Percentiles rank a stretch among this genome's conserved stretches.
Evolutionary conservation across 345 rosid species (phyloP).

Genomic region (Populus nigra): DNA sequence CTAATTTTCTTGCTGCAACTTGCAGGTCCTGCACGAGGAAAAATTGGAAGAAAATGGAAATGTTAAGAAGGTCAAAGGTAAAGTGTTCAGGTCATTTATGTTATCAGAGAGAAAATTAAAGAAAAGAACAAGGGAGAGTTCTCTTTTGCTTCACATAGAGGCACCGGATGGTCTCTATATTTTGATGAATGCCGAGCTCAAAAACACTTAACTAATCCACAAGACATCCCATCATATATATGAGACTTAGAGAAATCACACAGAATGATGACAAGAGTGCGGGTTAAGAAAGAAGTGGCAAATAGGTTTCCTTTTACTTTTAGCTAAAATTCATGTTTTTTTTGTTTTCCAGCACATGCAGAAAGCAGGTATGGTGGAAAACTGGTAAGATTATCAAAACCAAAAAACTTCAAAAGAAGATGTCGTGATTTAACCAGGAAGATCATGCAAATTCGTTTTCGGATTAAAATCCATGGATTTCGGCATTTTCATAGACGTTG

Average conservation of each 20-base stretch:
- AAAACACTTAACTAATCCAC: not conserved
- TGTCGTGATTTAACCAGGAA: conserved; percentile 44
- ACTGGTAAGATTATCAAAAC: conserved; percentile 37
- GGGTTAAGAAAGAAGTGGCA: not conserved
- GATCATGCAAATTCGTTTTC: conserved; percentile 53
- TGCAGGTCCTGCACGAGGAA: conserved; percentile 55
- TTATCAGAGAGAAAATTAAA: not conserved
- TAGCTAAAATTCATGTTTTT: not conserved
- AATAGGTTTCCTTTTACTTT: not conserved
- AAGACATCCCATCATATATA: not conserved
- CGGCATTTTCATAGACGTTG: conserved; percentile 51
- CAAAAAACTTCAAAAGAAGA: conserved; percentile 43
- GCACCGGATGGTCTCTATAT: not conserved
- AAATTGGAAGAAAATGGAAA: conserved; percentile 38
- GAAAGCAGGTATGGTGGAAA: conserved; percentile 37
- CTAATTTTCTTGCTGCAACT: conserved; percentile 21
- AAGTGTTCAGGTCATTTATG: not conserved
- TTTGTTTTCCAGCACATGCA: conserved; percentile 36
- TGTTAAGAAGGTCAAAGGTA: conserved; percentile 43
- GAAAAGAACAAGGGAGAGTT: not conserved
- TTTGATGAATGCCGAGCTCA: not conserved
- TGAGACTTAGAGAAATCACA: not conserved
- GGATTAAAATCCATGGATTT: conserved; percentile 65
- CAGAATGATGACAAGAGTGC: not conserved
- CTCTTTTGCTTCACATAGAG: not conserved